A percentile compares a stretch with the other conserved stretches of the same genome.
phyloP scores from a whole-genome alignment of 2,329 filamentous ascomycete species.

The Tolypocladium album region DNA sequence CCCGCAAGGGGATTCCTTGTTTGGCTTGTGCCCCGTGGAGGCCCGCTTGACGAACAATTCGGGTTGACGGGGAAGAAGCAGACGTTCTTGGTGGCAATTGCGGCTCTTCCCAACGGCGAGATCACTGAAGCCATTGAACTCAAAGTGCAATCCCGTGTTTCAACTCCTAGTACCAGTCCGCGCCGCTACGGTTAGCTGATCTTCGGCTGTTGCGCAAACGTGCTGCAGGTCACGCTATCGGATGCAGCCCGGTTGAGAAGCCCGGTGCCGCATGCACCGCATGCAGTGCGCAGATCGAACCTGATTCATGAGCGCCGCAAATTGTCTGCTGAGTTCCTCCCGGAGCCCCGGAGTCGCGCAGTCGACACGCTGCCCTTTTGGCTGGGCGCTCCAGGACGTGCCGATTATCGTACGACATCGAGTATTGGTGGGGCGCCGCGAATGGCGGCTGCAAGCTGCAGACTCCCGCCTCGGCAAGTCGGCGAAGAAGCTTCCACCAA shows the following conservation, averaged over 20 bases:
- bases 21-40: background rate
- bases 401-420: background rate
- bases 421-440: background rate
- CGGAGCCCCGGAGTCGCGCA: background rate
- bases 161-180: too few species aligned
- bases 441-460: background rate
- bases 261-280: background rate
- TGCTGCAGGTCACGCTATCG: background rate
- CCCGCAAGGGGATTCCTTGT: background rate
- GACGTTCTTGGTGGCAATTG: background rate
- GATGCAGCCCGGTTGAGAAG: background rate
- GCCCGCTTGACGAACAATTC: background rate
- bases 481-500: background rate
- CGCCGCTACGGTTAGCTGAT: background rate
- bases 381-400: background rate
- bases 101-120: background rate
- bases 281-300: background rate
- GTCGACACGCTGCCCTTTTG: background rate
- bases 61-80: background rate
- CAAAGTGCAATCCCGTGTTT: background rate
- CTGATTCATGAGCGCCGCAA: background rate
- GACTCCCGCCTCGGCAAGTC: background rate
- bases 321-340: background rate
- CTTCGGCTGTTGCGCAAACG: background rate
- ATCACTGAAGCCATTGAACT: background rate